These are phyloP conservation scores for Silene noctiflora DNA, from an alignment of 179 eudicot genomes.

Conservation along the genomic window DNA sequence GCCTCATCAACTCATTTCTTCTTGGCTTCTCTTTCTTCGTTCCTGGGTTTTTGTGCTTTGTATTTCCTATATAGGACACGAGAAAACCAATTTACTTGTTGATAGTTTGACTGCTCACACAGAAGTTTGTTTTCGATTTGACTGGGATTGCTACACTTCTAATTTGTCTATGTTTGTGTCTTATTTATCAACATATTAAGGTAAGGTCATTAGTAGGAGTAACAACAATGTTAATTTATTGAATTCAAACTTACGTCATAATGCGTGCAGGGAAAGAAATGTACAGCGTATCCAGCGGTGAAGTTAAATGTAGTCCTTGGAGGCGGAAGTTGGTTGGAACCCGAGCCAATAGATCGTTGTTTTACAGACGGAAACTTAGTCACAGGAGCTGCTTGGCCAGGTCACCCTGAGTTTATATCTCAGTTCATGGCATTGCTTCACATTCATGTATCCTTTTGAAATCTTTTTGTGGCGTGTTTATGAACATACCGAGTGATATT, in stretches of 20 bases:
- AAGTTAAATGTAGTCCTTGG: constrained; percentile 71
- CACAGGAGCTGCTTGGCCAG: constrained; percentile 99
- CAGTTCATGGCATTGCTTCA: constrained; percentile 83
- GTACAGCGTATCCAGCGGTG: constrained; percentile 98
- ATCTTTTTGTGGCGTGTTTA: not conserved
- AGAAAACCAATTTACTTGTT: not conserved
- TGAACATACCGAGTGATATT: not conserved
- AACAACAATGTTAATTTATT: not conserved
- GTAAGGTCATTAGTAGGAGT: not conserved
- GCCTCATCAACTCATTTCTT: not conserved
- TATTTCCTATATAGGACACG: not conserved
- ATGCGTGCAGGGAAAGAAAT: constrained; percentile 70
- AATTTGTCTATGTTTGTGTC: not conserved
- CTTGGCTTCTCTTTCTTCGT: not conserved
- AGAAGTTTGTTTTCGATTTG: not conserved
- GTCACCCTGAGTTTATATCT: constrained; percentile 87
- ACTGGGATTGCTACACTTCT: not conserved
- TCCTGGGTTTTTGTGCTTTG: not conserved
- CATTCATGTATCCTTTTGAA: constrained; percentile 52
- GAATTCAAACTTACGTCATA: not conserved
- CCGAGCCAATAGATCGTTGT: constrained; percentile 82
- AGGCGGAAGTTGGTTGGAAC: constrained; percentile 91
- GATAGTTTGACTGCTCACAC: not conserved
- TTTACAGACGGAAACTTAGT: constrained; percentile 92
- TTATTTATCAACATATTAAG: not conserved